Conservation (phyloP, 148 eudicot genomes). For the Pharnaceum exiguum region DNA sequence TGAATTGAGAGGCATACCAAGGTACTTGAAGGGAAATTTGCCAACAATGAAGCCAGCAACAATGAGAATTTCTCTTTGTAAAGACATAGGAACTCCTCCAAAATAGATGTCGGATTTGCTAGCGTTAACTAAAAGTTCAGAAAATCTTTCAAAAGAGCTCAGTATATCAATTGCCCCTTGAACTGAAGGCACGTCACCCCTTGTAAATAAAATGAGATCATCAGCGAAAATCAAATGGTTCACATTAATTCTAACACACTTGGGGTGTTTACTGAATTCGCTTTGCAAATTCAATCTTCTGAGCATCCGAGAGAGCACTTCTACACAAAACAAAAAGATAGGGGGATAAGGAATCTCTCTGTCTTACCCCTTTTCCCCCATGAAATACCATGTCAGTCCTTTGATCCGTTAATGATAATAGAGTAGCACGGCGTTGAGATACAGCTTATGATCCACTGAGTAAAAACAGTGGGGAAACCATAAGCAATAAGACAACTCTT, state of each 20-base stretch:
- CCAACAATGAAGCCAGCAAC: background rate
- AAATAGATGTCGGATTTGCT: background rate
- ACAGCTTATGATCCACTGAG: no score
- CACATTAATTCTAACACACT: background rate
- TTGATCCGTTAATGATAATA: no score
- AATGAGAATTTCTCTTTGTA: background rate
- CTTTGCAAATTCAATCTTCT: no score
- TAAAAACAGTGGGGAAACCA: no score
- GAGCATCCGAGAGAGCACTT: no score
- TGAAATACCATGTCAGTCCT: no score
- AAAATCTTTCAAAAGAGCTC: background rate
- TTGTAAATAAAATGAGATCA: background rate
- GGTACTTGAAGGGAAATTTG: background rate
- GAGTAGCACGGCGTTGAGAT: no score
- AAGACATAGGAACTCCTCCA: background rate
- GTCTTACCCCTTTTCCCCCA: no score
- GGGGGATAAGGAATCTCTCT: no score
- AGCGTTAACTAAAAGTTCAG: background rate
- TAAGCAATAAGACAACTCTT: no score
- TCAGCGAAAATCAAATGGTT: background rate
- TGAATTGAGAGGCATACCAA: background rate
- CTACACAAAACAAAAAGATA: no score
- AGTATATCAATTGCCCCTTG: background rate
- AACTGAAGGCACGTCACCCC: background rate
- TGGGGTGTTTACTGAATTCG: background rate